Base-by-base conservation (phyloP, 2,329 filamentous ascomycete species). In the Fusarium mundagurra region DNA sequence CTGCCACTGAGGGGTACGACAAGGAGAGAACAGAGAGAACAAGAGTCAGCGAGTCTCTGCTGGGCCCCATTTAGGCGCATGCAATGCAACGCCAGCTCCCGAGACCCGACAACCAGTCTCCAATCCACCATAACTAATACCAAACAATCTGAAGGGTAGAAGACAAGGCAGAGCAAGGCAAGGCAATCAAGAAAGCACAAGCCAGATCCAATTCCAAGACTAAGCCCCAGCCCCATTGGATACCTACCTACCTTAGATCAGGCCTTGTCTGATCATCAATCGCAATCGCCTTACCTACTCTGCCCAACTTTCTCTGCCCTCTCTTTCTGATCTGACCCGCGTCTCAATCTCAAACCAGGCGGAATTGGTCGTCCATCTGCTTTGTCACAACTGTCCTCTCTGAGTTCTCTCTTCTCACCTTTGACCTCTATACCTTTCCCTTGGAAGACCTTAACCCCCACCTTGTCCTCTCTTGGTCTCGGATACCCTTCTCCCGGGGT, bases 111-210 rank as follows among this genome's bases (percentile, higher is more conserved):
- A 69, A 45, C 70, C 64, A 69, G 61, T 74, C 76, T 69, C 61
- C 62, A 73, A 74, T 71, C 73, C 75, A 74, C 71, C 72, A 74
- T 72, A 71, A 62, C 72, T 72, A 69, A 77, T 76, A 33, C 64
- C 31, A 67, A 68, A 68, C 45, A 68, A 68, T 68, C 64, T 68
- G 64, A 68, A 67, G 53, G 65, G 31, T 58, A 67, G 38, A 45
- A 36, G 57, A 17, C 57, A 51, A 48, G 64, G 68, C 58, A 64
- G 62, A 65, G 63, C 34, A 69, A 51, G 27, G 51, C 34, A 43
- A 55, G 27, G 51, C 27, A 31, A 55, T 41, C 36, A 31, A 43
- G 51, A 55, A 61, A 62, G 34, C 71, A 69, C 54, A 72, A 60
- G 67, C 63, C 66, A 67, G 74, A 69, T 63, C 69, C 48, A 55